Conservation (phyloP, 1,139 yeast genomes). For the Meyerozyma smithsonii region DNA sequence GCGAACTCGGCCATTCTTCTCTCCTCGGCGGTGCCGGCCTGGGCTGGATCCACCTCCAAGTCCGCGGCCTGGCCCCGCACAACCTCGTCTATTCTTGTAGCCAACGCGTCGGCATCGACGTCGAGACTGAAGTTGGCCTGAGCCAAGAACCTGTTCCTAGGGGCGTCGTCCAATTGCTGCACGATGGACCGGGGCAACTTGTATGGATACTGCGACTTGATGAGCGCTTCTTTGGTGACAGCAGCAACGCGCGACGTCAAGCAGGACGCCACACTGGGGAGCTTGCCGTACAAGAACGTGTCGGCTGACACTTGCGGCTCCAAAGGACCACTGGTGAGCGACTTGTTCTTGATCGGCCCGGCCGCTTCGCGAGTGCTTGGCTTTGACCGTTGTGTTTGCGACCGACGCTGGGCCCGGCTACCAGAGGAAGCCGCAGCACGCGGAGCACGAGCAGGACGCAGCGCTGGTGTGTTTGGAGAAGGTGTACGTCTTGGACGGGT, state of each 20-base stretch:
- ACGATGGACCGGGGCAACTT: slow-evolving; percentile 34
- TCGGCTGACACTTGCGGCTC: slow-evolving; percentile 24
- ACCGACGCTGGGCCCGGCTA: not conserved
- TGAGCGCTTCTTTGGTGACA: slow-evolving; percentile 35
- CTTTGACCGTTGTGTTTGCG: not conserved
- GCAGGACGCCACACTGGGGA: slow-evolving; percentile 27
- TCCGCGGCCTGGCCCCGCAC: slow-evolving; percentile 31
- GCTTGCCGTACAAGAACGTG: slow-evolving; percentile 38
- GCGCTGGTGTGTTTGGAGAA: not conserved
- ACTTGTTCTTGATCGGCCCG: slow-evolving; percentile 7
- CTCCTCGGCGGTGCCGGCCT: slow-evolving; percentile 6
- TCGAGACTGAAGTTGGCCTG: slow-evolving; percentile 28
- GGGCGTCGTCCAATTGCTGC: slow-evolving; percentile 21
- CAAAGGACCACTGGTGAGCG: slow-evolving; percentile 16
- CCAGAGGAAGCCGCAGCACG: not conserved
- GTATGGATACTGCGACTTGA: slow-evolving; percentile 41
- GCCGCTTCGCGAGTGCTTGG: slow-evolving; percentile 3
- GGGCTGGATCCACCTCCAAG: slow-evolving; percentile 9
- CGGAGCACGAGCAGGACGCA: not conserved
- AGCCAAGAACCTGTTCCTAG: slow-evolving; percentile 29
- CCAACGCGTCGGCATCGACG: slow-evolving; percentile 21
- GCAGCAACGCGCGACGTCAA: slow-evolving; percentile 38
- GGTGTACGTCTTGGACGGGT: not conserved
- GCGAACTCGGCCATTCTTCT: slow-evolving; percentile 14
- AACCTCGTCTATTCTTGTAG: slow-evolving; percentile 25